These are phyloP conservation scores for Solanum rostratum DNA, from an alignment of 257 asterid genomes.

Conservation along the genomic window DNA sequence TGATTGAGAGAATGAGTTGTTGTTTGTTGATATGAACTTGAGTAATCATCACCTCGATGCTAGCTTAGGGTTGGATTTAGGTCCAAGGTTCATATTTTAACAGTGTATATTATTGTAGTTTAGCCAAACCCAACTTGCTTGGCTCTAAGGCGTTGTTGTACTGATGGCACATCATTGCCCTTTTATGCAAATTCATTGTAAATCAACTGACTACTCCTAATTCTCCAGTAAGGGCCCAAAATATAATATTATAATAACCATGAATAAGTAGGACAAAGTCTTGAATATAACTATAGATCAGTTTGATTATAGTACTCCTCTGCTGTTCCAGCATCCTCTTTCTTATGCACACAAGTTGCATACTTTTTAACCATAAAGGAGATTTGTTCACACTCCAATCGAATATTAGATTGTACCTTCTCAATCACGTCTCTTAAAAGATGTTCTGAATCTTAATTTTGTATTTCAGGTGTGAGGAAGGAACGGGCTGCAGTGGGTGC, in stretches of 20 bases:
- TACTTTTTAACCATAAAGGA: background rate
- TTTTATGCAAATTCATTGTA: background rate
- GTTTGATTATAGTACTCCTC: background rate
- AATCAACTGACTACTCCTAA: background rate
- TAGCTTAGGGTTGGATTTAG: background rate
- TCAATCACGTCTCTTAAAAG: background rate
- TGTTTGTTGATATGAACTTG: background rate
- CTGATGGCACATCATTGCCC: background rate
- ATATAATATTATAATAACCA: background rate
- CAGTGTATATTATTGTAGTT: background rate
- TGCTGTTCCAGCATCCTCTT: background rate
- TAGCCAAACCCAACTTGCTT: background rate
- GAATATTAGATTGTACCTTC: background rate
- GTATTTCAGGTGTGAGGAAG: conserved; percentile 65
- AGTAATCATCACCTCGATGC: background rate
- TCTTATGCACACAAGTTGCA: background rate
- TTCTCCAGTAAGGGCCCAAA: background rate
- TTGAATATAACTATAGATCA: background rate
- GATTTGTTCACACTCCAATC: background rate
- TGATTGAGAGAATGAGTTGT: background rate
- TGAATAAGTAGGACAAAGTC: background rate
- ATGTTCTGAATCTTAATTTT: conserved; percentile 8
- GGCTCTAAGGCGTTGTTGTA: background rate
- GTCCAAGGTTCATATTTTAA: background rate
- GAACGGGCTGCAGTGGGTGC: conserved; percentile 89